These are phyloP conservation scores for Cladosporium sp. DNA, from an alignment of 2,329 filamentous ascomycete species.

Conservation along the genomic window DNA sequence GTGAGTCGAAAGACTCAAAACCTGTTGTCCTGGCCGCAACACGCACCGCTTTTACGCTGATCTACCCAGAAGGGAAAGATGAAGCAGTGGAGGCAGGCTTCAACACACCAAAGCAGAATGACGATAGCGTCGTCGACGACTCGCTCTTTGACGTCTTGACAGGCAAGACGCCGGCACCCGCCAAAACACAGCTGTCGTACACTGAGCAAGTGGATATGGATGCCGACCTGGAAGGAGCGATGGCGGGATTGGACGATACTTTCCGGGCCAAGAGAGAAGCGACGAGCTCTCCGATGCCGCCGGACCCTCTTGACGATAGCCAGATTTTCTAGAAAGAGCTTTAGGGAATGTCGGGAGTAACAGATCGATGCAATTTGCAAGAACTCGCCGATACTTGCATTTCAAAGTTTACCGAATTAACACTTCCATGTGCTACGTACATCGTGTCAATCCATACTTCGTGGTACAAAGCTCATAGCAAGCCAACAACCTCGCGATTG, in stretches of 20 bases:
- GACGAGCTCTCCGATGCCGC: slow-evolving; percentile 5
- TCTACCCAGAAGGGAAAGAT: slow-evolving; percentile 43
- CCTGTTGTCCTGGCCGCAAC: slow-evolving; percentile 40
- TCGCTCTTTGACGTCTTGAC: slow-evolving; percentile 51
- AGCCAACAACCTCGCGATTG: not conserved
- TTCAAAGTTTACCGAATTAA: not conserved
- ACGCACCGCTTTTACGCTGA: slow-evolving; percentile 39
- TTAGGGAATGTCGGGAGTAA: not conserved
- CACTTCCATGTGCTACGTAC: not conserved
- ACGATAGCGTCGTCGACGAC: slow-evolving; percentile 46
- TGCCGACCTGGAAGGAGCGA: slow-evolving; percentile 32
- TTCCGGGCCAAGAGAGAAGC: slow-evolving; percentile 39
- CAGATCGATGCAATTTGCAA: not conserved
- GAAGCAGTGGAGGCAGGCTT: slow-evolving; percentile 25
- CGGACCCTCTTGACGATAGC: slow-evolving; percentile 37
- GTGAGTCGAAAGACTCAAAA: slow-evolving; percentile 24
- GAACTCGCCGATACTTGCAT: not conserved
- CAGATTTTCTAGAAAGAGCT: slow-evolving; percentile 32
- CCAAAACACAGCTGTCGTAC: slow-evolving; percentile 32
- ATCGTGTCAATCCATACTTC: not conserved
- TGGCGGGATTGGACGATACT: slow-evolving; percentile 45
- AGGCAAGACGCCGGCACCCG: slow-evolving; percentile 45
- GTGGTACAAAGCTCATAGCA: not conserved
- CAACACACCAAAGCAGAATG: slow-evolving; percentile 23
- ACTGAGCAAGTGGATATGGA: slow-evolving; percentile 36